Evolutionary conservation across 495 filamentous ascomycete genomes (phyloP).

Genomic region (Penicillium cataractarum): DNA sequence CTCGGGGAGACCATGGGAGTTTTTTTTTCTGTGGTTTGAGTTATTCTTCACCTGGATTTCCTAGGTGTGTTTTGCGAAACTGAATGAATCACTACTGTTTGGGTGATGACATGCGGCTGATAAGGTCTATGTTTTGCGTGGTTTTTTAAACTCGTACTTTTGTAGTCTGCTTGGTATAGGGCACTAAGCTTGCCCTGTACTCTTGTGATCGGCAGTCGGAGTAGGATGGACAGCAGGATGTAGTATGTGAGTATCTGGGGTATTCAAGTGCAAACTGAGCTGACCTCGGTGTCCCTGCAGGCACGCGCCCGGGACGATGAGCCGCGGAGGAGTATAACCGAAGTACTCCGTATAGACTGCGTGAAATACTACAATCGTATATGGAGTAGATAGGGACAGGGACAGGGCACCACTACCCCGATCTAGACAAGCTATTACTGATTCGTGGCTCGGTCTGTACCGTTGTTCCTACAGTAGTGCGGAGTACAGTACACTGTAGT

Average conservation of each 20-base stretch:
- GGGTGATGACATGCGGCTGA: not conserved
- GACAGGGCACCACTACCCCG: not conserved
- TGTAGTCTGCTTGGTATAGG: not conserved
- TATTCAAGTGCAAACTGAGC: not conserved
- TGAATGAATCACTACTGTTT: conserved; percentile 4
- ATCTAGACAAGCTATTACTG: not conserved
- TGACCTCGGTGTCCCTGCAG: not conserved
- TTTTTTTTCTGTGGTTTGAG: conserved; percentile 26
- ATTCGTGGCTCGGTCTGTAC: not conserved
- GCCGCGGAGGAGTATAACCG: not conserved
- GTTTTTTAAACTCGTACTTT: not conserved
- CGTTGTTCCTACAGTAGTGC: not conserved
- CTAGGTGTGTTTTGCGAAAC: not conserved
- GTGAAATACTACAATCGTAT: not conserved
- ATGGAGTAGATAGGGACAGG: not conserved
- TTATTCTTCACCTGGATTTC: not conserved
- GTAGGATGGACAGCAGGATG: not conserved
- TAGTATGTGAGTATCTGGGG: not conserved
- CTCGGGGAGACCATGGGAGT: conserved; percentile 35
- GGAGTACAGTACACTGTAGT: too few relatives aligned
- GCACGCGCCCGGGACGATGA: not conserved
- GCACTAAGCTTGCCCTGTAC: not conserved
- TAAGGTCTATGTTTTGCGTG: not conserved
- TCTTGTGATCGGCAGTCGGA: not conserved
- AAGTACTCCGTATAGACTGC: not conserved